Evolutionary conservation across 2,329 filamentous ascomycete species (phyloP), one percentile per base, ranked within the genome.

Genomic region (Endoconidiophora laricicola): DNA sequence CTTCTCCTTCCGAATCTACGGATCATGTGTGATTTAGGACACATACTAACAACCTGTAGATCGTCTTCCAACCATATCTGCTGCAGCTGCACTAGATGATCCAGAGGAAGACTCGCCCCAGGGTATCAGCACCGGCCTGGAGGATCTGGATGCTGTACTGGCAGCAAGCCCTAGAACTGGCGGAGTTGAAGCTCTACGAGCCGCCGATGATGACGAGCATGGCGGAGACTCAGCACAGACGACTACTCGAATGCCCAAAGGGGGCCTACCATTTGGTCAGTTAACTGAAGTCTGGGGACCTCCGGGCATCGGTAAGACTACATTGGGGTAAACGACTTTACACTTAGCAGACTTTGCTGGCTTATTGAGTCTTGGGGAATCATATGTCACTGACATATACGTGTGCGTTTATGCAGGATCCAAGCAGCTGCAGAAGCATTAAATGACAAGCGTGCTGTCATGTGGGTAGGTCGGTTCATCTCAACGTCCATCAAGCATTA

Each of bases 241-340:
- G 12, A 14, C 16, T 38, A 43, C 6, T 3, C 9, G 29, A 33
- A 33, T 14, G 26, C 49, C 46, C 7, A 56, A 54, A 49, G 71
- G 73, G 16, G 87, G 86, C 3, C 69, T 94, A 44, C 73, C 73
- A 54, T 76, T 79, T 51, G 86, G 87, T 12, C 83, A 86, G 61
- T 72, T 94, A 40, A 84, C 83, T 3, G 90, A 96, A 63, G 67
- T 94, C 46, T 94, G 85, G 74, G 90, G 90, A 0, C 86, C 88
- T 9, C 82, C 86, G 6, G 88, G 87, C 1, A 76, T 76, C 23
- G 90, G 88, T 26, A 95, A 94, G 69, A 94, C 86, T 3, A 72
- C 81, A 10, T 68, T 95, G 57, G 83, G 81, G 83, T 90, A 70
- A 66, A 76, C 43, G 29, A 33, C 29, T 12, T 33, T 37, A 22